Percentiles rank a stretch among this genome's conserved stretches.
Conservation (phyloP, 208 protist genomes). For the Acanthamoeba culbertsoni region DNA sequence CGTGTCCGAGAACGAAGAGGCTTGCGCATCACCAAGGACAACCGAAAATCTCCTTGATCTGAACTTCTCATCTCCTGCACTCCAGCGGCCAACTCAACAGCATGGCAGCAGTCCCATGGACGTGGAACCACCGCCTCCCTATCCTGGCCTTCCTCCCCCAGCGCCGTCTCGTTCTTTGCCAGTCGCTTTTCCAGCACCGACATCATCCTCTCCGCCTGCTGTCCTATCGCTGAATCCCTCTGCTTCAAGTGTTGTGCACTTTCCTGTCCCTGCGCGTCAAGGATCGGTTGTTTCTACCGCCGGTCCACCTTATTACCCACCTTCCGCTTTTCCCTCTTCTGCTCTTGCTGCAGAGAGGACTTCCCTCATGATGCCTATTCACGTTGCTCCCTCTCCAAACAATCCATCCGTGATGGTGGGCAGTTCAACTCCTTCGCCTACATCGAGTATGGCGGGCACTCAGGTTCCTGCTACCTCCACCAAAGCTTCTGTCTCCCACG, state of each 20-base stretch:
- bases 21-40: not conserved
- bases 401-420: not conserved
- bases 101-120: not conserved
- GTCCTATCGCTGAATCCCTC: not conserved
- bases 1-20: not conserved
- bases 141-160: not conserved
- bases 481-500: not conserved
- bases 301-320: not conserved
- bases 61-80: not conserved
- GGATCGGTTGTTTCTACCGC: no score
- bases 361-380: not conserved
- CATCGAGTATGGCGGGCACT: not conserved
- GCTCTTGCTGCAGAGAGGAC: not conserved
- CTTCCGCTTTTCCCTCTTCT: not conserved
- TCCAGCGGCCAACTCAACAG: not conserved
- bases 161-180: not conserved
- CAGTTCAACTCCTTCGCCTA: not conserved
- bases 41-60: not conserved
- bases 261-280: not conserved
- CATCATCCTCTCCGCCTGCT: not conserved
- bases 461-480: not conserved
- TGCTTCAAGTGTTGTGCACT: not conserved
- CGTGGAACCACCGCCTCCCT: not conserved
- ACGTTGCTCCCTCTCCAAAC: not conserved
- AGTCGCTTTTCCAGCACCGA: not conserved